These are phyloP conservation scores for Verticillium albo-atrum DNA, from an alignment of 2,329 filamentous ascomycete genomes.

Conservation along the genomic window DNA sequence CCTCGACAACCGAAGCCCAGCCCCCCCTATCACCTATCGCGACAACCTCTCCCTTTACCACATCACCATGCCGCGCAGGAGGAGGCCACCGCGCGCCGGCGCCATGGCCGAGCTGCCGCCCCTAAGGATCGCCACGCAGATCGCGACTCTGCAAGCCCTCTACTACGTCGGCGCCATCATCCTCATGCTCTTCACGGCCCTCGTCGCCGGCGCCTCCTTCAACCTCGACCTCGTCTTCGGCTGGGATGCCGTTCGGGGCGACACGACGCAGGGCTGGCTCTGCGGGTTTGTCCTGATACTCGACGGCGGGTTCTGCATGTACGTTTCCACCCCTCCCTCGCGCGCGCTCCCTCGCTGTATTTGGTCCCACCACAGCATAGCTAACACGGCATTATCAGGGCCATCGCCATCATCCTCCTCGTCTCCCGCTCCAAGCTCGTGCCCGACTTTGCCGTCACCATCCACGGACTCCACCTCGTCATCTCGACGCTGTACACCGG, in stretches of 20 bases:
- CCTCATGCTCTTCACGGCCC: conserved; percentile 53
- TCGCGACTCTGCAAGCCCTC: conserved; percentile 50
- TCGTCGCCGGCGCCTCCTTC: conserved; percentile 54
- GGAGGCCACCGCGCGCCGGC: conserved; percentile 54
- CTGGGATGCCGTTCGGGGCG: conserved; percentile 54
- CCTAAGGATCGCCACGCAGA: conserved; percentile 55
- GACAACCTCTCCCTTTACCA: neutral
- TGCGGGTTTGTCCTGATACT: conserved; percentile 54
- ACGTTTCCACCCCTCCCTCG: conserved; percentile 16
- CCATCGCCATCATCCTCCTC: conserved; percentile 76
- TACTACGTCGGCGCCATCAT: conserved; percentile 49
- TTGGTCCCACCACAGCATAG: no score
- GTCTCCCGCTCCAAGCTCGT: conserved; percentile 90
- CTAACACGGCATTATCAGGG: conserved; percentile 42
- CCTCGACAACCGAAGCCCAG: neutral
- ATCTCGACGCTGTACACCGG: conserved; percentile 75
- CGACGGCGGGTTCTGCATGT: conserved; percentile 50
- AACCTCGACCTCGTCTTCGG: conserved; percentile 50
- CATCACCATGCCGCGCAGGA: conserved; percentile 47
- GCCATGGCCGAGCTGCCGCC: conserved; percentile 58
- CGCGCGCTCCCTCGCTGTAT: neutral
- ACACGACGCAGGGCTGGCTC: conserved; percentile 59
- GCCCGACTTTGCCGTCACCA: conserved; percentile 87
- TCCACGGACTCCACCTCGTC: conserved; percentile 79
- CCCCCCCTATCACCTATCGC: neutral